Evolutionary conservation across 345 rosid species (phyloP).

Genomic region (Alliaria petiolata): DNA sequence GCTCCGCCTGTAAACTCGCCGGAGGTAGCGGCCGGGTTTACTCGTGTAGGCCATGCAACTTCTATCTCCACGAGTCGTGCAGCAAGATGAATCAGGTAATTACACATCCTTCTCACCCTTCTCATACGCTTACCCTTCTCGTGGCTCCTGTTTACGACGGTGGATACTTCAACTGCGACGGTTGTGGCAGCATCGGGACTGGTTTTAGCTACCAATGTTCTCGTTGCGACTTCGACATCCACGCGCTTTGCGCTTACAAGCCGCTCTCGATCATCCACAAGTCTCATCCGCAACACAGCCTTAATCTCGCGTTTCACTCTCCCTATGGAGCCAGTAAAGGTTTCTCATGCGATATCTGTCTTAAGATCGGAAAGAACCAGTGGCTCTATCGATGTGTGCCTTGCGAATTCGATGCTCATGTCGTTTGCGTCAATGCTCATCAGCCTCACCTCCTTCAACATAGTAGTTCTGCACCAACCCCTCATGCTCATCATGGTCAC

Average conservation of each 20-base stretch:
- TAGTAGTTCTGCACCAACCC: constrained; percentile 21
- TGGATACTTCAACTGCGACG: constrained; percentile 53
- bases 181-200: constrained; percentile 39
- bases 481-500: not conserved
- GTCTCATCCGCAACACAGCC: constrained; percentile 42
- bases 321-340: constrained; percentile 45
- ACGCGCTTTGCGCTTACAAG: constrained; percentile 46
- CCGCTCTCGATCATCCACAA: constrained; percentile 36
- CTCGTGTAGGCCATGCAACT: constrained; percentile 52
- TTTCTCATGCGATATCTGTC: constrained; percentile 56
- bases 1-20: constrained; percentile 42
- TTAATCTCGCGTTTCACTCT: constrained; percentile 44
- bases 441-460: constrained; percentile 29
- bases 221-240: constrained; percentile 48
- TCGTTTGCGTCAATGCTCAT: constrained; percentile 35
- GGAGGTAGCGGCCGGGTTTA: constrained; percentile 40
- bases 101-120: constrained; percentile 54
- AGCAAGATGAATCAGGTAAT: constrained; percentile 48
- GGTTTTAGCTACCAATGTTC: constrained; percentile 62
- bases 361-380: constrained; percentile 39
- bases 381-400: constrained; percentile 58
- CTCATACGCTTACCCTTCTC: constrained; percentile 48
- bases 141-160: constrained; percentile 40
- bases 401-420: constrained; percentile 59
- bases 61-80: constrained; percentile 51